These are phyloP conservation scores for Cercospora zeae-maydis DNA, from an alignment of 2,329 filamentous ascomycete genomes.

Conservation along the genomic window DNA sequence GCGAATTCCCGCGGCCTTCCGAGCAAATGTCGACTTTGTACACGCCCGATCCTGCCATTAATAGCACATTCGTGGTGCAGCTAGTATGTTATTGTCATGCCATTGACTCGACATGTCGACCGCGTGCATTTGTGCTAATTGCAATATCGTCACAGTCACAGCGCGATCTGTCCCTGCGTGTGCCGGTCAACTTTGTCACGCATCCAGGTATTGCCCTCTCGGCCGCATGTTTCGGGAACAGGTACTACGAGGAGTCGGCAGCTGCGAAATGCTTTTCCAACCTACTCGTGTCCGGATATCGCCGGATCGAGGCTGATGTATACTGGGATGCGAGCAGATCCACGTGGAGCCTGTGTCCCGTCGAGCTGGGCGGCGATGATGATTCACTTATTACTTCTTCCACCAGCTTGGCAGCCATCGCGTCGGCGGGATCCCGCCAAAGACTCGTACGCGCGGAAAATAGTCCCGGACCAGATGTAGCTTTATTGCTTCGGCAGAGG, in stretches of 20 bases:
- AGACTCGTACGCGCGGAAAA: neutral
- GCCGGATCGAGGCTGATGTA: conserved; percentile 56
- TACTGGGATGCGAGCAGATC: conserved; percentile 59
- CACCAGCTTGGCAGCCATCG: conserved; percentile 11
- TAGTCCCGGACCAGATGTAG: neutral
- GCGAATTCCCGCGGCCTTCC: neutral
- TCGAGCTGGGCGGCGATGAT: conserved; percentile 40
- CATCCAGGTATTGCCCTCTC: conserved; percentile 55
- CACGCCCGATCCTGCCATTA: conserved; percentile 9
- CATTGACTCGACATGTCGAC: neutral
- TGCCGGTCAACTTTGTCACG: conserved; percentile 62
- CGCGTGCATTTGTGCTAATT: neutral
- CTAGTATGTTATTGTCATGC: neutral
- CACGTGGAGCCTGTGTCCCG: conserved; percentile 61
- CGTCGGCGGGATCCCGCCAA: neutral
- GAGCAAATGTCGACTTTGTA: conserved; percentile 10
- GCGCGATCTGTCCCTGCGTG: conserved; percentile 56
- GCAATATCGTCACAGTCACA: conserved; percentile 49
- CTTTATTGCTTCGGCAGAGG: neutral
- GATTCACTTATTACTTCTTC: conserved; percentile 16
- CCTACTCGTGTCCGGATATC: conserved; percentile 58
- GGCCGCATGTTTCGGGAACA: conserved; percentile 56
- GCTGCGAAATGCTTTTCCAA: conserved; percentile 60
- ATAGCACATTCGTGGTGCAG: conserved; percentile 6
- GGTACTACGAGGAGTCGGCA: conserved; percentile 51